Percentiles rank a stretch among this genome's conserved stretches.
Evolutionary conservation across 352 stramenopile genomes (phyloP).

Genomic region (Pythium scleroteichum): DNA sequence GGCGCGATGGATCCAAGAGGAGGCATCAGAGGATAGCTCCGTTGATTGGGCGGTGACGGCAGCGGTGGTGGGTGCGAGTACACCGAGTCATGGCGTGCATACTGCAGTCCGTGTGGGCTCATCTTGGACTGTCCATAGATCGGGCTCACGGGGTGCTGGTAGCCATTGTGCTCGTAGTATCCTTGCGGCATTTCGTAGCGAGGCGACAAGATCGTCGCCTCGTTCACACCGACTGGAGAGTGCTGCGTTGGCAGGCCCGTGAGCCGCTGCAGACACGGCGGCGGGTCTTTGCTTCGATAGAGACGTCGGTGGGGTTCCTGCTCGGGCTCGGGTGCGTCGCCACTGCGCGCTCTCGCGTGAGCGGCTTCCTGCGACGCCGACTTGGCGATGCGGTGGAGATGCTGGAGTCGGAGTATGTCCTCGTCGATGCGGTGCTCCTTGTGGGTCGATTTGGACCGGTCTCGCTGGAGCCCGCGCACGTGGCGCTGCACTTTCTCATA

Average conservation of each 20-base stretch:
- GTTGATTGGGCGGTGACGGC: slow-evolving; percentile 3
- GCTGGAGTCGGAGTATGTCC: slow-evolving; percentile 20
- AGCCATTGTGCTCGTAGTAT: slow-evolving; percentile 10
- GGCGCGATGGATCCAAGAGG: slow-evolving; percentile 2
- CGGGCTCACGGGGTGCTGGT: slow-evolving; percentile 8
- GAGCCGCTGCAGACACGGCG: slow-evolving; percentile 22
- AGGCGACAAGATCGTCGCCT: slow-evolving; percentile 11
- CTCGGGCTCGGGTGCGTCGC: neutral
- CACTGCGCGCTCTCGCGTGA: neutral
- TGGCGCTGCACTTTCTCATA: slow-evolving; percentile 73
- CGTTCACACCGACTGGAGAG: slow-evolving; percentile 16
- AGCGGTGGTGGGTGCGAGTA: neutral
- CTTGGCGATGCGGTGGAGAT: slow-evolving; percentile 19
- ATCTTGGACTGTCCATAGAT: slow-evolving; percentile 15
- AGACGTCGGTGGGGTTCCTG: slow-evolving; percentile 16
- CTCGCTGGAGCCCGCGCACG: slow-evolving; percentile 42
- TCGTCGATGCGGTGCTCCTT: slow-evolving; percentile 29
- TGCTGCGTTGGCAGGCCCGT: slow-evolving; percentile 9
- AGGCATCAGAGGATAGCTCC: slow-evolving; percentile 6
- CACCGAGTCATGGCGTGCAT: neutral
- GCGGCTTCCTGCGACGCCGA: neutral
- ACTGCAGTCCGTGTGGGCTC: slow-evolving; percentile 3
- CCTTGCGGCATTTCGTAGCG: slow-evolving; percentile 1
- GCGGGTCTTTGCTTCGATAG: slow-evolving; percentile 23
- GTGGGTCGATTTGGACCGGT: slow-evolving; percentile 23